Conservation (phyloP, 139 green algal species). For the Auxenochlorella pyrenoidosa region DNA sequence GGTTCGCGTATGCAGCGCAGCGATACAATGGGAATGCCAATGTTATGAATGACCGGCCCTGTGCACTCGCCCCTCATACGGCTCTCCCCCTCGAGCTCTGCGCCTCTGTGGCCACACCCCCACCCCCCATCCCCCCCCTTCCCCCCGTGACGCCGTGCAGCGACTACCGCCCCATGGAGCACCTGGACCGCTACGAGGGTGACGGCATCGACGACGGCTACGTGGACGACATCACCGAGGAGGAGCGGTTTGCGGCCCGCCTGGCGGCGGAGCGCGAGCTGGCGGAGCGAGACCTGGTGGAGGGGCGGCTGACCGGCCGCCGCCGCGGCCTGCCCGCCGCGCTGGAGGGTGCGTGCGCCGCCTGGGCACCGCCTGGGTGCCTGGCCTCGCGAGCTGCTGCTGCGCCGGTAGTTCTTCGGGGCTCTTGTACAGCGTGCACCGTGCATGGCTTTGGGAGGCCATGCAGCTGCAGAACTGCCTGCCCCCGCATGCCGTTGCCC, state of each 20-base stretch:
- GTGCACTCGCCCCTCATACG: too few relatives aligned
- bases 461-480: not conserved
- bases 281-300: constrained; percentile 61
- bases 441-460: too few relatives aligned
- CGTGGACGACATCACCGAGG: constrained; percentile 67
- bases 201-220: constrained; percentile 84
- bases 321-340: constrained; percentile 64
- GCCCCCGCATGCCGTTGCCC: too few relatives aligned
- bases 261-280: constrained; percentile 84
- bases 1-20: too few relatives aligned
- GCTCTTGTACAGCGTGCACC: too few relatives aligned
- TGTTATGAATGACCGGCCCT: too few relatives aligned
- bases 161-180: constrained; percentile 91
- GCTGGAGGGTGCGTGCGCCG: constrained; percentile 56
- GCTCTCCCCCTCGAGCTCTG: too few relatives aligned
- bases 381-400: too few relatives aligned
- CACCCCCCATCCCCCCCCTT: not conserved
- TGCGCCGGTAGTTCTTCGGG: too few relatives aligned
- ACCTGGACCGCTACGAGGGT: constrained; percentile 91
- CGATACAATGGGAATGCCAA: too few relatives aligned
- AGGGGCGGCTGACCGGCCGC: constrained; percentile 46
- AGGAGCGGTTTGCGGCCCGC: constrained; percentile 62
- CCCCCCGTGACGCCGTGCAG: constrained; percentile 51
- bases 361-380: not conserved
- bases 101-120: not conserved